A percentile compares a stretch with the other conserved stretches of the same genome.
phyloP scores from a whole-genome alignment of 495 filamentous ascomycete species.

The Penicillium psychrofluorescens region DNA sequence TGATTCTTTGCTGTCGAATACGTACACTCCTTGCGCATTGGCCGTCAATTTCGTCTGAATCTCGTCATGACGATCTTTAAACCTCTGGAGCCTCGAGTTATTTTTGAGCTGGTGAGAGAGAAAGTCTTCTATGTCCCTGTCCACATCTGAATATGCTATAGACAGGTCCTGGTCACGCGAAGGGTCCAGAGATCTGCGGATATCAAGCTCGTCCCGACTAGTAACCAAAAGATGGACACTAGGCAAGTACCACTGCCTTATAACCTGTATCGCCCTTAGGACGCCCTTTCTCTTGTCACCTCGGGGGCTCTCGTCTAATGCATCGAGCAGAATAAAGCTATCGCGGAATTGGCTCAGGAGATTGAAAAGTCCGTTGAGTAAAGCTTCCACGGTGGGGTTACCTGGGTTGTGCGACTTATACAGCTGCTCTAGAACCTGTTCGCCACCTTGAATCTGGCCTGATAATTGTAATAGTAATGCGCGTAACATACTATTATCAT shows the following conservation, averaged over 20 bases:
- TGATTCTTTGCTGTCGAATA: not conserved
- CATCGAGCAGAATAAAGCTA: constrained; percentile 22
- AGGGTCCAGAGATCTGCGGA: constrained; percentile 18
- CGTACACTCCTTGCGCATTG: constrained; percentile 30
- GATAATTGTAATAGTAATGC: constrained; percentile 29
- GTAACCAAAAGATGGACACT: constrained; percentile 30
- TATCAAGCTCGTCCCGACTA: constrained; percentile 29
- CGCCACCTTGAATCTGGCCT: constrained; percentile 13
- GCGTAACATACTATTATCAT: constrained; percentile 23
- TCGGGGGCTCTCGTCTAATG: constrained; percentile 20
- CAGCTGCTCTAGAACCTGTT: constrained; percentile 9
- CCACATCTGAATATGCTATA: constrained; percentile 18
- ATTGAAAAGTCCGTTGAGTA: constrained; percentile 9
- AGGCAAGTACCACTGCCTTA: constrained; percentile 17
- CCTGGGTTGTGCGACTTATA: constrained; percentile 4
- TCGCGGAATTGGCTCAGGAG: constrained; percentile 10
- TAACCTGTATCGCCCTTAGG: constrained; percentile 12
- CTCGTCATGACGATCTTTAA: constrained; percentile 6
- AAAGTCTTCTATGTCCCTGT: constrained; percentile 23
- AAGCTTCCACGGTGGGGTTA: constrained; percentile 1
- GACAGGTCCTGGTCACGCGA: constrained; percentile 5
- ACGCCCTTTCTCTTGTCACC: constrained; percentile 8
- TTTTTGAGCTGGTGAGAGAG: constrained; percentile 19
- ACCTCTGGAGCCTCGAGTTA: constrained; percentile 8
- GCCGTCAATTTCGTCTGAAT: constrained; percentile 16